Conservation (phyloP, 805 yeast genomes). For the Candida sphagnicola region DNA sequence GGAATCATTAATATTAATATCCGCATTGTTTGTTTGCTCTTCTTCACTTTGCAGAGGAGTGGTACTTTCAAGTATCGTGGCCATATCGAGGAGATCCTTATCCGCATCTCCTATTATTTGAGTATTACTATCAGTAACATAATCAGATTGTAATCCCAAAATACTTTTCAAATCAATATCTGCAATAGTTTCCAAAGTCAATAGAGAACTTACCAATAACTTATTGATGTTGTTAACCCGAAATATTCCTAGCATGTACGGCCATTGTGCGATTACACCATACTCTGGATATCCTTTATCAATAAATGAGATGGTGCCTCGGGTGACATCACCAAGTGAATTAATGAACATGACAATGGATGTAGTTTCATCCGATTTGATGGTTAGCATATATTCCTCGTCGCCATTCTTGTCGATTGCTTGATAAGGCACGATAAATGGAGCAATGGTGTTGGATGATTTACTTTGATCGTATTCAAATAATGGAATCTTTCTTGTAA, state of each 20-base stretch:
- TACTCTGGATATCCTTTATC: slow-evolving; percentile 31
- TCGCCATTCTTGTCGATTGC: slow-evolving; percentile 13
- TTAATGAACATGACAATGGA: slow-evolving; percentile 41
- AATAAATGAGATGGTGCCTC: slow-evolving; percentile 40
- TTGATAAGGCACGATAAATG: slow-evolving; percentile 20
- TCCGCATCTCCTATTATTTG: too few species aligned
- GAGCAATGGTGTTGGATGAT: slow-evolving; percentile 11
- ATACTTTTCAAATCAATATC: slow-evolving; percentile 1
- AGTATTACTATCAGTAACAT: too few species aligned
- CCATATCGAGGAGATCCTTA: too few species aligned
- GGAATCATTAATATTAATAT: too few species aligned
- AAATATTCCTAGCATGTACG: slow-evolving; percentile 31
- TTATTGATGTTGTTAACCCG: slow-evolving; percentile 4
- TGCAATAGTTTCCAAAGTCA: slow-evolving; percentile 15
- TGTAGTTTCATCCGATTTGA: slow-evolving; percentile 27
- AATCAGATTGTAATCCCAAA: neutral
- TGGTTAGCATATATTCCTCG: slow-evolving; percentile 29
- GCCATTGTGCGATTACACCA: slow-evolving; percentile 34
- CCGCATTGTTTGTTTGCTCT: too few species aligned
- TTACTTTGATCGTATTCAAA: slow-evolving; percentile 23
- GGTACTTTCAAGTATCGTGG: too few species aligned
- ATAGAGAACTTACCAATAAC: slow-evolving; percentile 22
- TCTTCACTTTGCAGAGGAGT: too few species aligned
- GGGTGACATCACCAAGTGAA: slow-evolving; percentile 34
- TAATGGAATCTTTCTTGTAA: slow-evolving; percentile 28